Evolutionary conservation across 495 filamentous ascomycete species (phyloP).

Genomic region (Podospora pseudopauciseta): DNA sequence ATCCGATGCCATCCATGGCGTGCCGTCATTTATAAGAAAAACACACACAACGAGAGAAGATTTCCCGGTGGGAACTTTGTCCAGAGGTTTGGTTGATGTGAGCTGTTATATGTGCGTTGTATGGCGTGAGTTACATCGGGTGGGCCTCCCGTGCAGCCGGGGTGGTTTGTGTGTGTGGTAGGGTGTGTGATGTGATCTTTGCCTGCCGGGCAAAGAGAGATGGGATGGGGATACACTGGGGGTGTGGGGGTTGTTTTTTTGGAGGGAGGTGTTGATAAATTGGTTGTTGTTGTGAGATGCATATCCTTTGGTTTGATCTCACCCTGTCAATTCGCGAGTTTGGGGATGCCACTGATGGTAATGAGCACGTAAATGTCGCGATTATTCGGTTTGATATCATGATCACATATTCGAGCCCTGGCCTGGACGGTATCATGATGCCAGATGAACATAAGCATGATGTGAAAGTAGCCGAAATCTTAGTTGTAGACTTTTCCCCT

Average conservation of each 20-base stretch:
- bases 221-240: not conserved
- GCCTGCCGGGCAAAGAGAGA: not conserved
- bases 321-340: not conserved
- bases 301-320: not conserved
- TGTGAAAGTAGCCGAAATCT: not conserved
- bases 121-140: not conserved
- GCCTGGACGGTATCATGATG: not conserved
- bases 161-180: not conserved
- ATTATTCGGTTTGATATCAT: not conserved
- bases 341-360: not conserved
- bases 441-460: not conserved
- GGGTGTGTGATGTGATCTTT: conserved; percentile 1
- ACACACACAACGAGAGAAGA: not conserved
- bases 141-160: not conserved
- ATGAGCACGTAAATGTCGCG: not conserved
- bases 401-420: not conserved
- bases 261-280: not conserved
- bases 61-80: not conserved
- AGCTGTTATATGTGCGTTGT: not conserved
- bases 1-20: not conserved
- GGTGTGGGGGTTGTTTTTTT: not conserved
- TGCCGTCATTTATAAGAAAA: not conserved
- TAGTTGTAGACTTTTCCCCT: not conserved
- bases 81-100: not conserved
- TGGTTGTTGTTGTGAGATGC: not conserved